Conservation (phyloP, 495 filamentous ascomycete genomes). For the Umbilicaria muhlenbergii region DNA sequence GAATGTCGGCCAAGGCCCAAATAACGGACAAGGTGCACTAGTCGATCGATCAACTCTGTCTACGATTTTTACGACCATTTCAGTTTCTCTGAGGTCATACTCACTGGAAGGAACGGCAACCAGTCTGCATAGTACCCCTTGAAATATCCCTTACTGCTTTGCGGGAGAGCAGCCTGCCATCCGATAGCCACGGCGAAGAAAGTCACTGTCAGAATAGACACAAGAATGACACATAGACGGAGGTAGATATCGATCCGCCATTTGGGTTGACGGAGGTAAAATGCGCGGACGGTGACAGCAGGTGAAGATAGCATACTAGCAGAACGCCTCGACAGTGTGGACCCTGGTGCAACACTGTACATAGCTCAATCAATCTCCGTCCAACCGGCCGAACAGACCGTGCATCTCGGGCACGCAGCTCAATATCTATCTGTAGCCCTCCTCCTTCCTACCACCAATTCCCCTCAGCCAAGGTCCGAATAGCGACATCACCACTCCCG, state of each 20-base stretch:
- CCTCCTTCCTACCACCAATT: too few relatives aligned
- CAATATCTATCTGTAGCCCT: too few relatives aligned
- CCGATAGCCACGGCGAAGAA: background rate
- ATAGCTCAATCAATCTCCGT: too few relatives aligned
- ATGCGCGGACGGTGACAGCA: background rate
- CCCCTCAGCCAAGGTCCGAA: too few relatives aligned
- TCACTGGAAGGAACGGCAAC: slow-evolving; percentile 1
- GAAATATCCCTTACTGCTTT: background rate
- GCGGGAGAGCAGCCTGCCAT: background rate
- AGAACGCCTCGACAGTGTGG: too few relatives aligned
- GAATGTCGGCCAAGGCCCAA: background rate
- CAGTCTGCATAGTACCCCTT: background rate
- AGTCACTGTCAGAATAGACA: background rate
- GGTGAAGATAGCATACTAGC: too few relatives aligned
- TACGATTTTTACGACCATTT: background rate
- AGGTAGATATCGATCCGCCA: background rate
- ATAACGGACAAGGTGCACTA: slow-evolving; percentile 2
- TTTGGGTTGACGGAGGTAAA: background rate
- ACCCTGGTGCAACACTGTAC: too few relatives aligned
- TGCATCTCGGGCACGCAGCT: too few relatives aligned
- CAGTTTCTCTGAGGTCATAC: background rate
- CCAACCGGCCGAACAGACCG: too few relatives aligned
- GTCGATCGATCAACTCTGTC: background rate
- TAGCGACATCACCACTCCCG: too few relatives aligned
- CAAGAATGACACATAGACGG: background rate